phyloP scores from a whole-genome alignment of 2,329 filamentous ascomycete species.

The Trichoderma koningii region DNA sequence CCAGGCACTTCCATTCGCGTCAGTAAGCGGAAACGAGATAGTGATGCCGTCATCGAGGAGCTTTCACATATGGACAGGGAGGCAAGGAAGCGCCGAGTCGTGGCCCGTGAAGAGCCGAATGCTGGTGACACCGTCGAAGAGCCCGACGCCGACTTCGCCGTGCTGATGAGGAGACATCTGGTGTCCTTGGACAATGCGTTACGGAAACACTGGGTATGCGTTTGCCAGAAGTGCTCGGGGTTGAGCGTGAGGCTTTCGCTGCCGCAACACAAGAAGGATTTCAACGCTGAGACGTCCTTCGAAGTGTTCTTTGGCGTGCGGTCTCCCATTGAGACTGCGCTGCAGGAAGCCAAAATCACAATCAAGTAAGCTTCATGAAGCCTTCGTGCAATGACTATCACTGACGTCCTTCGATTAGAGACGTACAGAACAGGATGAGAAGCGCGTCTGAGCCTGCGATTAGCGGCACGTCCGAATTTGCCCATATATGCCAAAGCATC shows the following conservation, averaged over 20 bases:
- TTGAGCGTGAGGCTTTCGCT: constrained; percentile 13
- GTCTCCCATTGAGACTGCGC: constrained; percentile 1
- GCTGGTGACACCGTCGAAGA: neutral
- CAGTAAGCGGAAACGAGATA: constrained; percentile 13
- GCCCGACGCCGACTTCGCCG: constrained; percentile 7
- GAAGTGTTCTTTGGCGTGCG: constrained; percentile 15
- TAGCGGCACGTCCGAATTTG: constrained; percentile 1
- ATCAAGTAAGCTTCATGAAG: constrained; percentile 6
- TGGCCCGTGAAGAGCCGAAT: constrained; percentile 9
- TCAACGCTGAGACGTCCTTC: constrained; percentile 12
- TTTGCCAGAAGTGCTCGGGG: constrained; percentile 18
- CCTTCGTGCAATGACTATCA: neutral
- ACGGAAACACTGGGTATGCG: constrained; percentile 14
- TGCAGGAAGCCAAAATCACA: constrained; percentile 18
- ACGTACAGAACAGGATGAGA: constrained; percentile 12
- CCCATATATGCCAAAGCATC: constrained; percentile 17
- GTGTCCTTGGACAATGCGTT: constrained; percentile 6
- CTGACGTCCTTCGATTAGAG: neutral
- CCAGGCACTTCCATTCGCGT: neutral
- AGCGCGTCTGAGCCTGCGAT: constrained; percentile 7
- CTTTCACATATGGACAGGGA: neutral
- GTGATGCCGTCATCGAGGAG: neutral
- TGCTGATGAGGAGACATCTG: constrained; percentile 16
- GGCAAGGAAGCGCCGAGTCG: constrained; percentile 3
- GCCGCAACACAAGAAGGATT: constrained; percentile 8